Percentiles rank a stretch among this genome's conserved stretches.
Evolutionary conservation across 164 flowering plant species (phyloP).

Genomic region (grape (Vitis vinifera)): ASM3070453v1 NC_081815.1:543501-544000

Average conservation of each 20-base stretch:
- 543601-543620: slow-evolving; percentile 63
- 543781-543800: not conserved
- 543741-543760: slow-evolving; percentile 75
- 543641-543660: slow-evolving; percentile 79
- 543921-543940: not conserved
- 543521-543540: slow-evolving; percentile 45
- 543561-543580: slow-evolving; percentile 46
- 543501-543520: slow-evolving; percentile 58
- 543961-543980: slow-evolving; percentile 85
- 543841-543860: not conserved
- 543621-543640: slow-evolving; percentile 73
- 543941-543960: slow-evolving; percentile 93
- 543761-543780: slow-evolving; percentile 68
- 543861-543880: too few relatives aligned
- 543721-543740: slow-evolving; percentile 71
- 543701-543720: slow-evolving; percentile 61
- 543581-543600: slow-evolving; percentile 47
- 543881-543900: too few relatives aligned
- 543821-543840: too few relatives aligned
- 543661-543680: slow-evolving; percentile 37
- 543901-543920: too few relatives aligned
- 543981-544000: slow-evolving; percentile 86
- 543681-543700: slow-evolving; percentile 56
- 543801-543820: too few relatives aligned
- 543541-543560: slow-evolving; percentile 32